Evolutionary conservation across 495 filamentous ascomycete genomes (phyloP), one percentile per base, ranked within the genome.

Genomic region (Cladorrhinum samala): DNA sequence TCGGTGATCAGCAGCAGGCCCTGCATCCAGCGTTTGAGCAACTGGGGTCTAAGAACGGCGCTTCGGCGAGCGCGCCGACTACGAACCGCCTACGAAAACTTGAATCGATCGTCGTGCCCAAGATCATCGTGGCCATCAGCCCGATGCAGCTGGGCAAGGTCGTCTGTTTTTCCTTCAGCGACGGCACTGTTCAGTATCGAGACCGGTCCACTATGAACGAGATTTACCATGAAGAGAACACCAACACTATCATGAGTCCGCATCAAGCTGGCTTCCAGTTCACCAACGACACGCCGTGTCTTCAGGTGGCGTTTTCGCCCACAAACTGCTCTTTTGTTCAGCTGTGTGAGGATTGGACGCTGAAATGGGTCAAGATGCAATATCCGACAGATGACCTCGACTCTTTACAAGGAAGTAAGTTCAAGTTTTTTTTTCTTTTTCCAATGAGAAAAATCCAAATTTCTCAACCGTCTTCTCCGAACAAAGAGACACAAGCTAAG

Each of bases 11-110:
- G 27, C 75, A 79, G 20, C 75, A 78, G 42, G 71, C 69, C 6
- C 72, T 92, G 9, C 86, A 91, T 61, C 66, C 83, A 1, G 84
- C 83, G 46, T 91, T 94, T 58, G 83, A 86, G 50, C 86, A 91
- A 59, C 72, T 91, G 33, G 74, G 81, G 3, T 75, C 77, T 18
- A 86, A 63, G 80, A 77, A 62, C 78, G 75, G 47, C 13, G 25
- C 59, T 65, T 65, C 66, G 56, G 64, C 62, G 17, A 76, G 68
- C 64, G 73, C 74, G 63, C 66, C 65, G 84, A 63, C 77, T 18
- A 78, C 76, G 56, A 70, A 76, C 17, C 71, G 79, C 27, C 67
- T 94, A n/a, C 84, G 80, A 39, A 78, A 84, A 61, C 67, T 87
- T 9, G 82, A 84, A 1, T 79, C 88, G 23, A 76, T 87, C 7